phyloP scores from a whole-genome alignment of 2,329 filamentous ascomycete species.

The Pseudogymnoascus destructans region DNA sequence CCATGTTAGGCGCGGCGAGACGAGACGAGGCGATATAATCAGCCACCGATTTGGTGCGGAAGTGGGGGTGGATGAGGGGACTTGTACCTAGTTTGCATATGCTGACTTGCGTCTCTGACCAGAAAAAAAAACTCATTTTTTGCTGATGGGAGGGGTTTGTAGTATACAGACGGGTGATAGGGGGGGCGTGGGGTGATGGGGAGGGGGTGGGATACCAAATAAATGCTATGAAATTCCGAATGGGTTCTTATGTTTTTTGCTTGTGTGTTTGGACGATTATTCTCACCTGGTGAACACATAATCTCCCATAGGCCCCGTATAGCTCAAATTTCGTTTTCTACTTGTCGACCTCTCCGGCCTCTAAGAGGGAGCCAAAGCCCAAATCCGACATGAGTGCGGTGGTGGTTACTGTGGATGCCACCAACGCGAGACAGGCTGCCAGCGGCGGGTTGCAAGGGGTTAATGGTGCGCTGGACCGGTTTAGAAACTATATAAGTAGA shows the following conservation, averaged over 20 bases:
- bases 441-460: neutral
- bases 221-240: neutral
- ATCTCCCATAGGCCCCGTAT: neutral
- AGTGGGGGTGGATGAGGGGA: neutral
- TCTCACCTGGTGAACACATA: neutral
- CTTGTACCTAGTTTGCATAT: constrained; percentile 4
- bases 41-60: neutral
- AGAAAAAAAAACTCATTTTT: neutral
- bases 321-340: neutral
- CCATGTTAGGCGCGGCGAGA: neutral
- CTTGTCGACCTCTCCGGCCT: neutral
- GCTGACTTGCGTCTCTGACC: neutral
- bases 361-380: neutral
- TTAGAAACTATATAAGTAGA: too few relatives aligned
- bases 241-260: neutral
- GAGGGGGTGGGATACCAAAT: neutral
- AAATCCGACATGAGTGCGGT: neutral
- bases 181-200: neutral
- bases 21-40: neutral
- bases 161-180: neutral
- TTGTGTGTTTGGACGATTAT: neutral
- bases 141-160: neutral
- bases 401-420: too few relatives aligned
- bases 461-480: neutral
- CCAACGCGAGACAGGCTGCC: neutral